Base-by-base conservation (phyloP, 345 rosid species). In the Balakata baccata region DNA sequence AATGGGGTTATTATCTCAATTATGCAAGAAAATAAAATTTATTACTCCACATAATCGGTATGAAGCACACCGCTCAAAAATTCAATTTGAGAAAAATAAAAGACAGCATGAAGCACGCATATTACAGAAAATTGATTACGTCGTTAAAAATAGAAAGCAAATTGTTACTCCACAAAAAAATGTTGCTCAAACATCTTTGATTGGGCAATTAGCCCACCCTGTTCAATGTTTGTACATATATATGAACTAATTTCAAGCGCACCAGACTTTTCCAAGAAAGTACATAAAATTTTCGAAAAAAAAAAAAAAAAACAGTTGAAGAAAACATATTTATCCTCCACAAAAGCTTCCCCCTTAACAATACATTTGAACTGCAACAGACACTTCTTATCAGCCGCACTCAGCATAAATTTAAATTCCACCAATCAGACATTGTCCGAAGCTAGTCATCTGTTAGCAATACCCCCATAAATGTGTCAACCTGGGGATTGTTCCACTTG, bases 151-250 rank as follows among this genome's bases (percentile, higher is more conserved):
- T 77, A 62, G 20, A 73, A 58, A 66, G 72, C 57, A 75, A 71
- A 43, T 59, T 69, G 70, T 75, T 79, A 79, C 70, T 70, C 78
- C 82, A 76, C 78, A 76, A 65, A 29, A 74, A 68, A 75, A 78
- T 68, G 80, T 68, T 51, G 37, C 66, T 68, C 75, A 66, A 81
- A 76, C 61, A 58, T 66, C 71, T 69, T 61, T 72, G 63, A 59
- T 23, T 22, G 72, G 82, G 78, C 78, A 72, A 69, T 69, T 74
- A 37, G 58, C 84, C 78, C 80, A 22, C 58, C 62, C 54, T 71
- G 53, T 66, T 63, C 58, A 50, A 62, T 65, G 69, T 29, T 60
- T 78, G 72, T 76, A 78, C 79, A 82, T 64, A 43, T 54, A 78
- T 74, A 75, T 71, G 53, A 73, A 66, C 79, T 74, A 74, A 39